Evolutionary conservation across 805 yeast species (phyloP).

Genomic region (Candida suzukii): DNA sequence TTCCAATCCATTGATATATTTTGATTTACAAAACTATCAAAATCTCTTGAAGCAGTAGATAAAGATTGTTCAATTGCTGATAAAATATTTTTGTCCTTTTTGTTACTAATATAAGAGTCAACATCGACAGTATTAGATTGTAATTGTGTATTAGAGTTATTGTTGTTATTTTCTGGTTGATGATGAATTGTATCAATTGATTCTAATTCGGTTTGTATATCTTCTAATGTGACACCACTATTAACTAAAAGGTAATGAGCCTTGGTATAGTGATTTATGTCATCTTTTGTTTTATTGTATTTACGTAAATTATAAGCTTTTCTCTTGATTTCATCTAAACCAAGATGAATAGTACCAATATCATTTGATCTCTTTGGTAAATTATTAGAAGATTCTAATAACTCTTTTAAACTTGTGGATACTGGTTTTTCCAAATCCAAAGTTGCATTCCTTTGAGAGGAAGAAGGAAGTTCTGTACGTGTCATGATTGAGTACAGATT

Average conservation of each 20-base stretch:
- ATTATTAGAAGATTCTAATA: slow-evolving; percentile 69
- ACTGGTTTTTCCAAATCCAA: not conserved
- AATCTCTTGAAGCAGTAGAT: slow-evolving; percentile 68
- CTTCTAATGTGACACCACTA: slow-evolving; percentile 82
- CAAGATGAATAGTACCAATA: slow-evolving; percentile 73
- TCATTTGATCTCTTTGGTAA: slow-evolving; percentile 62
- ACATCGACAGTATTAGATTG: slow-evolving; percentile 30
- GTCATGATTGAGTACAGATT: no score
- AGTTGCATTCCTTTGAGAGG: not conserved
- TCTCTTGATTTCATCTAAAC: slow-evolving; percentile 69
- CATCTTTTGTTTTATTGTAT: slow-evolving; percentile 26
- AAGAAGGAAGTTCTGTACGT: not conserved
- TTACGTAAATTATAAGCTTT: slow-evolving; percentile 55
- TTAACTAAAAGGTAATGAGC: slow-evolving; percentile 88
- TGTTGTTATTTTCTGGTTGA: not conserved
- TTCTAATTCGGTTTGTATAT: slow-evolving; percentile 57
- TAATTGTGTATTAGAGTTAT: not conserved
- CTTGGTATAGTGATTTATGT: slow-evolving; percentile 43
- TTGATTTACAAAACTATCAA: slow-evolving; percentile 67
- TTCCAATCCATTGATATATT: slow-evolving; percentile 82
- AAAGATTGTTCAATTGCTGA: slow-evolving; percentile 79
- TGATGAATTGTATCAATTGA: slow-evolving; percentile 21
- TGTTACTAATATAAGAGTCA: slow-evolving; percentile 56
- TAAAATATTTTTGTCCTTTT: slow-evolving; percentile 77
- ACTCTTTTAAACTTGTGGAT: slow-evolving; percentile 46